A percentile compares a stretch with the other conserved stretches of the same genome.
These are phyloP conservation scores for Actinomortierella ambigua DNA, from an alignment of 371 early-diverging fungal species.

Conservation along the genomic window DNA sequence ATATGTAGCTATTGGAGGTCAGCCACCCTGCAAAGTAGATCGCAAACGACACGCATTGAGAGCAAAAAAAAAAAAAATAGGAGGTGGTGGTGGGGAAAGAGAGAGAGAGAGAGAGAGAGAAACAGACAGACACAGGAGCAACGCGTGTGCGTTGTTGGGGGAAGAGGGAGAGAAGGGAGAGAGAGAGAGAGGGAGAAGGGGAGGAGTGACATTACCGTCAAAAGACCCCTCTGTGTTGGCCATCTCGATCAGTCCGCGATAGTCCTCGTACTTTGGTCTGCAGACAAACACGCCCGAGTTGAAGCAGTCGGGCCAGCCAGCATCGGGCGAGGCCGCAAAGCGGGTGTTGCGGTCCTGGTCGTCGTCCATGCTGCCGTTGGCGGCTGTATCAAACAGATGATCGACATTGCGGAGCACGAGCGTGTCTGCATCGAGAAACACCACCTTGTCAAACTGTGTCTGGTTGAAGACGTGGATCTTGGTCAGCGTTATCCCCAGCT, in stretches of 20 bases:
- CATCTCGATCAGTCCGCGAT: slow-evolving; percentile 54
- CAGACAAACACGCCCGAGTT: slow-evolving; percentile 95
- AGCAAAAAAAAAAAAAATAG: slow-evolving; percentile 10
- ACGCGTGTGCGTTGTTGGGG: too few relatives aligned
- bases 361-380: slow-evolving; percentile 48
- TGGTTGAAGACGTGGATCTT: slow-evolving; percentile 88
- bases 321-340: slow-evolving; percentile 85
- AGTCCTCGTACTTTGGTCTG: slow-evolving; percentile 64
- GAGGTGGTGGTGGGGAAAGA: too few relatives aligned
- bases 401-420: slow-evolving; percentile 82
- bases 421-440: slow-evolving; percentile 92
- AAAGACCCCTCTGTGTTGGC: slow-evolving; percentile 70
- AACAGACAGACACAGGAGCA: too few relatives aligned
- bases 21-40: too few relatives aligned
- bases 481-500: slow-evolving; percentile 87
- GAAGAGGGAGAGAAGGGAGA: neutral
- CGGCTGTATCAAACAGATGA: slow-evolving; percentile 70
- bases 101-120: too few relatives aligned
- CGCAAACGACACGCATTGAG: neutral
- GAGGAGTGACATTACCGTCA: slow-evolving; percentile 63
- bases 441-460: slow-evolving; percentile 66
- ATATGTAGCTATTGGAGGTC: too few relatives aligned
- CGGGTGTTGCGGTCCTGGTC: slow-evolving; percentile 52
- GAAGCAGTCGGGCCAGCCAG: slow-evolving; percentile 94
- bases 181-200: neutral